phyloP scores from a whole-genome alignment of 1,139 yeast genomes.

The Suhomyces maxii region DNA sequence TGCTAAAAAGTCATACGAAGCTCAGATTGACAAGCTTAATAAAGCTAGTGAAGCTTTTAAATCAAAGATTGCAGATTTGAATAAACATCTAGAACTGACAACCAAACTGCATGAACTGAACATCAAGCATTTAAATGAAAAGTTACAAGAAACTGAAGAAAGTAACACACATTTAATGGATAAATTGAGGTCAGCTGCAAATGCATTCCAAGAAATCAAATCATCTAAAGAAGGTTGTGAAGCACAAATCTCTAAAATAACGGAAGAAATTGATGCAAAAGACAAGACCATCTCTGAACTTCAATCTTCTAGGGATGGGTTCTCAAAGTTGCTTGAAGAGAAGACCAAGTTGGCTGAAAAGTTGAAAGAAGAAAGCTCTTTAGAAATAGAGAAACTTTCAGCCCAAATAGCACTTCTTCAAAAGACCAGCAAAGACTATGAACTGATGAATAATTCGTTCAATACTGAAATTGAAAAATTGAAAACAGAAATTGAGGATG shows the following conservation, averaged over 20 bases:
- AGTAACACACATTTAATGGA: constrained; percentile 40
- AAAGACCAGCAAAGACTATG: constrained; percentile 1
- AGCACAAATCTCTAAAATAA: constrained; percentile 8
- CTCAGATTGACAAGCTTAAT: constrained; percentile 23
- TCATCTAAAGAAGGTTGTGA: constrained; percentile 19
- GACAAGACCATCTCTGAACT: constrained; percentile 13
- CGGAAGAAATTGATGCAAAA: constrained; percentile 11
- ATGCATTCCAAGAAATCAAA: constrained; percentile 43
- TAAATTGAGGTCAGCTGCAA: constrained; percentile 49
- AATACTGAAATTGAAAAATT: constrained; percentile 15
- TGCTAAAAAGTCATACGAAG: constrained; percentile 22
- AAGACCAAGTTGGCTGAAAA: constrained; percentile 2
- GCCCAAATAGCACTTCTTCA: constrained; percentile 2
- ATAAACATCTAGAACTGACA: constrained; percentile 15
- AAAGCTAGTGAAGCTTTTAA: constrained; percentile 24
- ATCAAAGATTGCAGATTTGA: constrained; percentile 24
- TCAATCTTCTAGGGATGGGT: constrained; percentile 4
- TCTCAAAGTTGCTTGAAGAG: constrained; percentile 11
- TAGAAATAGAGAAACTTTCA: not conserved
- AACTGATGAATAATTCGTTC: constrained; percentile 12
- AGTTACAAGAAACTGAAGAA: constrained; percentile 32
- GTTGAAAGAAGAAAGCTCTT: not conserved
- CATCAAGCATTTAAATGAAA: constrained; percentile 23
- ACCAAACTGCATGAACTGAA: constrained; percentile 15
- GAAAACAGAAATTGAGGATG: constrained; percentile 5